Base-by-base conservation (phyloP, 179 eudicot species). In the Spinacia oleracea region DNA sequence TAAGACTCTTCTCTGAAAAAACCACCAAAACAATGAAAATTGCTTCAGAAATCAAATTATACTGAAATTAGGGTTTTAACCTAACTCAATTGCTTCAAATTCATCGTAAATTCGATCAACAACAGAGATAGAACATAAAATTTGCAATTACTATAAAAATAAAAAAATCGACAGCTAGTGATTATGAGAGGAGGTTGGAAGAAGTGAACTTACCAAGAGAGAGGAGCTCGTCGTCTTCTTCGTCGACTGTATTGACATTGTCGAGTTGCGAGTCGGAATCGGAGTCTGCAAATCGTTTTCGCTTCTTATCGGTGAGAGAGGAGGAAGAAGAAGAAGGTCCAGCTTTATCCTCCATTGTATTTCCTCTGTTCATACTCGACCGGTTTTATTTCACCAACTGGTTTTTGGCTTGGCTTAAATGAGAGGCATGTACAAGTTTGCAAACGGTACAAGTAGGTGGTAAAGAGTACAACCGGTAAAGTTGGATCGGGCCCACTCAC, bases 1-100 rank as follows among this genome's bases (percentile, higher is more conserved):
- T 82, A 29, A 90, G 86, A 82, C 88, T 85, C 31, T 86, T 91
- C 85, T 89, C 98, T 89, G 83, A 83, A 69, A 71, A 60, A 38
- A 74, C 46, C 16, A 45, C 23, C 42, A 7, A 20, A 62, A 51
- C 3, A 20, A 62, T 29, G 15, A 23, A 46, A 74, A 58, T 38
- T 48, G 18, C 7, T 21, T 21, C n/a, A 38, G 21, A 69, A 21
- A 50, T 70, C 14, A 76, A 46, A 46, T 18, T 46, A 10, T 16
- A 23, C 21, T 5, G 31, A 29, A 27, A 18, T 58, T 70, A 42
- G 27, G 55, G 75, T 9, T 43, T 12, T 0, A 40, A 69, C 9
- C n/a, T 27, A 27, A 32, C 11, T 71, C 66, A 45, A 42, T 25
- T 59, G 2, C 8, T 20, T 6, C 10, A 23, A 59, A 56, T 43